These are phyloP conservation scores for Colletotrichum godetiae DNA, from an alignment of 2,329 filamentous ascomycete genomes.

Conservation along the genomic window DNA sequence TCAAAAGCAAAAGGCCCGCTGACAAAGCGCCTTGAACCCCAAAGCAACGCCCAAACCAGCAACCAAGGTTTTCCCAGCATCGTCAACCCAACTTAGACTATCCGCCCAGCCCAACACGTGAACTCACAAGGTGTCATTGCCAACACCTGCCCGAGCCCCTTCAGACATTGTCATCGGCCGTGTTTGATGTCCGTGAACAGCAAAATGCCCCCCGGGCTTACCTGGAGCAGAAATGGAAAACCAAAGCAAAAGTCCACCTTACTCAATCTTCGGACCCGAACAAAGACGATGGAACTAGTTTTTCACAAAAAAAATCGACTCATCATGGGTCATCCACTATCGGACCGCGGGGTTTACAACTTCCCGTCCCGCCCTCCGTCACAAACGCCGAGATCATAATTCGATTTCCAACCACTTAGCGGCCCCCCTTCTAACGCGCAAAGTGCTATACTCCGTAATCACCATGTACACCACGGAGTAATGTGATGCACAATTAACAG, in stretches of 20 bases:
- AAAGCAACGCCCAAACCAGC: neutral
- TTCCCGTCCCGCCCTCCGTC: conserved; percentile 31
- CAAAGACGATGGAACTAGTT: neutral
- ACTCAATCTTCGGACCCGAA: neutral
- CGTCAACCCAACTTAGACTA: conserved; percentile 19
- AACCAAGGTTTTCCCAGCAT: conserved; percentile 22
- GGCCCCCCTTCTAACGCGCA: neutral
- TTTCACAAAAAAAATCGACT: conserved; percentile 1
- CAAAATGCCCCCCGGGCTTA: neutral
- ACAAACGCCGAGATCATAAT: conserved; percentile 30
- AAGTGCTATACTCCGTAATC: neutral
- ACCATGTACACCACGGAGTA: too few relatives aligned
- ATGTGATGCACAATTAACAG: neutral
- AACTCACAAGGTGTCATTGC: conserved; percentile 30
- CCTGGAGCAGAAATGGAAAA: conserved; percentile 12
- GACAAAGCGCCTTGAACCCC: conserved; percentile 19
- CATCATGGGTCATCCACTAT: conserved; percentile 7
- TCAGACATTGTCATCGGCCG: conserved; percentile 20
- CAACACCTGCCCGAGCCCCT: conserved; percentile 15
- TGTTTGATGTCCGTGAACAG: neutral
- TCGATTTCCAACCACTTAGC: conserved; percentile 26
- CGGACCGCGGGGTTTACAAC: conserved; percentile 31
- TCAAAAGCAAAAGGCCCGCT: conserved; percentile 12
- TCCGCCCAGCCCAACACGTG: conserved; percentile 21
- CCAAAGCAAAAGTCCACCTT: neutral